A percentile compares a stretch with the other conserved stretches of the same genome.
These are phyloP conservation scores for Cercospora sp. DNA, from an alignment of 2,329 filamentous ascomycete genomes.

Conservation along the genomic window DNA sequence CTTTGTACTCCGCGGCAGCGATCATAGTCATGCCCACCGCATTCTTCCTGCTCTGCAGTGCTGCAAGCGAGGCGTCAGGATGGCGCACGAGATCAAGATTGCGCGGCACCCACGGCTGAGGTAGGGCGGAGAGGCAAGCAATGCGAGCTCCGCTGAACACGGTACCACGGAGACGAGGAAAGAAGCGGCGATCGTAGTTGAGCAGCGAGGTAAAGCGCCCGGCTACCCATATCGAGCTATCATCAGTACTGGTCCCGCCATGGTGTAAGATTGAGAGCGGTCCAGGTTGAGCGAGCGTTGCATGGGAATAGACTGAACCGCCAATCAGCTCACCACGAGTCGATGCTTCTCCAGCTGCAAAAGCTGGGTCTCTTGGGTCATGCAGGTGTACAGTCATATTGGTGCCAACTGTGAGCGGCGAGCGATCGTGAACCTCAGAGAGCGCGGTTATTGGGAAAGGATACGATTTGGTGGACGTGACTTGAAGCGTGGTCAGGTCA, in stretches of 20 bases:
- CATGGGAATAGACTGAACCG: conserved; percentile 55
- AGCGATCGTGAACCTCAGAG: conserved; percentile 65
- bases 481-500: conserved; percentile 71
- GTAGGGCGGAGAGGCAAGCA: conserved; percentile 69
- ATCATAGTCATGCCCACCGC: conserved; percentile 66
- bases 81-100: conserved; percentile 60
- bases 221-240: conserved; percentile 79
- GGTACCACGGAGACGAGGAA: conserved; percentile 73
- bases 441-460: conserved; percentile 82
- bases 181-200: conserved; percentile 84
- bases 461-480: conserved; percentile 70
- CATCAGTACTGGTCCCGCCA: conserved; percentile 52
- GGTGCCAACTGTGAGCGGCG: conserved; percentile 82
- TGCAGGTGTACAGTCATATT: conserved; percentile 78
- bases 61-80: conserved; percentile 52
- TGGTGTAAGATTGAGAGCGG: conserved; percentile 82
- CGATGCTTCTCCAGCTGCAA: conserved; percentile 18
- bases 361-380: conserved; percentile 63
- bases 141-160: conserved; percentile 82
- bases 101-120: conserved; percentile 66
- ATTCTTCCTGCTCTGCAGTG: conserved; percentile 57
- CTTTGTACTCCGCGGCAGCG: conserved; percentile 87
- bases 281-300: conserved; percentile 74
- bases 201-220: conserved; percentile 87
- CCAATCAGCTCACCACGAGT: conserved; percentile 34